Conservation (phyloP, 2,329 filamentous ascomycete genomes). For the Acrocalymma vagum region DNA sequence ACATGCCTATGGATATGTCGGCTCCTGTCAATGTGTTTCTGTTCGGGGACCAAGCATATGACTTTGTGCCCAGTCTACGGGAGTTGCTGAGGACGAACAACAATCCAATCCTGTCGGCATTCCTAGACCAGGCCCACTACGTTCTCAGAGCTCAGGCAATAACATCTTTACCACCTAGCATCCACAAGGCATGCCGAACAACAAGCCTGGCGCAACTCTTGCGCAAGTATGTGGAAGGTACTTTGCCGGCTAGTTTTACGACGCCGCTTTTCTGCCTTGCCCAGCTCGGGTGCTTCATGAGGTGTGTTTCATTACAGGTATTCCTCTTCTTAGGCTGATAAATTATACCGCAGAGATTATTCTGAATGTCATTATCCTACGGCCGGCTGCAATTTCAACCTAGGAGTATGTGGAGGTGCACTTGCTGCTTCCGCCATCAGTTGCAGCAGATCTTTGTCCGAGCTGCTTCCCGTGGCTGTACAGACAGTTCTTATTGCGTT, state of each 20-base stretch:
- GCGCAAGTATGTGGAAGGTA: conserved; percentile 9
- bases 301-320: conserved; percentile 9
- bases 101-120: conserved; percentile 1
- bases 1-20: no score
- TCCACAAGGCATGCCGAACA: conserved; percentile 8
- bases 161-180: conserved; percentile 9
- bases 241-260: conserved; percentile 8
- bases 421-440: conserved; percentile 7
- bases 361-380: no score
- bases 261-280: conserved; percentile 9
- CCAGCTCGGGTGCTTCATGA: conserved; percentile 10
- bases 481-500: conserved; percentile 10
- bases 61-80: not conserved
- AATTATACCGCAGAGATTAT: no score
- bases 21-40: conserved; percentile 2
- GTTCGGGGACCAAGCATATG: conserved; percentile 4
- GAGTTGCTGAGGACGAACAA: conserved; percentile 1
- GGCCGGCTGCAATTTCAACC: conserved; percentile 5
- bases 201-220: conserved; percentile 9
- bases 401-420: conserved; percentile 8
- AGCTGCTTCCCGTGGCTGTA: conserved; percentile 8
- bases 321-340: conserved; percentile 8
- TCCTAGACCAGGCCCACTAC: conserved; percentile 9
- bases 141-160: conserved; percentile 48
- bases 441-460: conserved; percentile 11